Evolutionary conservation across 2,329 filamentous ascomycete species (phyloP).

Genomic region (Teratosphaeria gauchensis): DNA sequence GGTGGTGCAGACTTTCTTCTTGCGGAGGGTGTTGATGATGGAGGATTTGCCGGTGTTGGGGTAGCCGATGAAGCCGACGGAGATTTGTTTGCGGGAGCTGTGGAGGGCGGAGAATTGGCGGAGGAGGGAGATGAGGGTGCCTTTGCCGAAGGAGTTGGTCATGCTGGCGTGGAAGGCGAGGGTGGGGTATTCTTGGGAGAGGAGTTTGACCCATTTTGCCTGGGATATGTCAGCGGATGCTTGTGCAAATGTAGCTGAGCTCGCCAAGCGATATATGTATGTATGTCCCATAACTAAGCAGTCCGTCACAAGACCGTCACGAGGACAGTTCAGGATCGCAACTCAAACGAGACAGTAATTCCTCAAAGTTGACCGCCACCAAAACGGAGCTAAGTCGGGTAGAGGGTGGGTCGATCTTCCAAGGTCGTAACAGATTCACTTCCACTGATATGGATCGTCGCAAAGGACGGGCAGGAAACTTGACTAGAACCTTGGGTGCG

Average conservation of each 20-base stretch:
- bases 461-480: conserved; percentile 55
- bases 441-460: conserved; percentile 48
- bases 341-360: conserved; percentile 84
- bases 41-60: conserved; percentile 94
- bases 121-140: conserved; percentile 81
- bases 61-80: conserved; percentile 78
- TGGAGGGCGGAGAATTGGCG: conserved; percentile 89
- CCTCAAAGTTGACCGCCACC: conserved; percentile 64
- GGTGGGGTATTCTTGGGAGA: conserved; percentile 88
- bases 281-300: conserved; percentile 99
- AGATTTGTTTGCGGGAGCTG: conserved; percentile 85
- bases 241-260: too few species aligned
- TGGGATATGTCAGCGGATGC: conserved; percentile 33
- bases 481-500: conserved; percentile 80
- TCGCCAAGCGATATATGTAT: conserved; percentile 36
- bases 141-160: conserved; percentile 94
- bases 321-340: conserved; percentile 68
- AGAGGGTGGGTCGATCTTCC: conserved; percentile 76
- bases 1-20: conserved; percentile 88
- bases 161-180: conserved; percentile 91
- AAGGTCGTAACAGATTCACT: conserved; percentile 95
- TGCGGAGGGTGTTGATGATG: conserved; percentile 91
- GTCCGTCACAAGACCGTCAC: conserved; percentile 57
- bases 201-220: conserved; percentile 83
- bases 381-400: conserved; percentile 76